Percentiles rank a stretch among this genome's conserved stretches.
Conservation (phyloP, 1,284 basidiomycete genomes). For the Ustilago hordei region DNA sequence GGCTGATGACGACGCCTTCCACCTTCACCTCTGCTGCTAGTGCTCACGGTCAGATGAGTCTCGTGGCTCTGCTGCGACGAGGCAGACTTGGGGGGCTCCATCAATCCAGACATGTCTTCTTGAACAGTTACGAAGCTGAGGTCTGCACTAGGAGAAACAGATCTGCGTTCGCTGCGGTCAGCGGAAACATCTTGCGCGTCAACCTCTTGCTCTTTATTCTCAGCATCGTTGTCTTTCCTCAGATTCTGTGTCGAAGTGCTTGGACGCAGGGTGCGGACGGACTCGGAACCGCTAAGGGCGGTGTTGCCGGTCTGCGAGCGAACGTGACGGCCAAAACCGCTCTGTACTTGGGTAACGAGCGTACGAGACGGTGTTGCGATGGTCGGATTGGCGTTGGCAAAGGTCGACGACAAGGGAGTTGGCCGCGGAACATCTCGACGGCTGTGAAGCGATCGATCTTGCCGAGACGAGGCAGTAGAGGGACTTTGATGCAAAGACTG, state of each 20-base stretch:
- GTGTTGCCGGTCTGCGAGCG: slow-evolving; percentile 45
- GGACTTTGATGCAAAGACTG: slow-evolving; percentile 39
- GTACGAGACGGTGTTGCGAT: slow-evolving; percentile 35
- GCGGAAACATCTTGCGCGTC: slow-evolving; percentile 6
- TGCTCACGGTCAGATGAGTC: slow-evolving; percentile 37
- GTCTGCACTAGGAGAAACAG: slow-evolving; percentile 28
- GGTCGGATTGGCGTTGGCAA: slow-evolving; percentile 12
- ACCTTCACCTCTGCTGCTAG: slow-evolving; percentile 36
- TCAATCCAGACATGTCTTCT: slow-evolving; percentile 17
- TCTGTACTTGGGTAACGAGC: slow-evolving; percentile 45
- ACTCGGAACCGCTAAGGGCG: slow-evolving; percentile 38
- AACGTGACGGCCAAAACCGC: slow-evolving; percentile 47
- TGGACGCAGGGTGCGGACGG: slow-evolving; percentile 54
- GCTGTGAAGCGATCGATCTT: slow-evolving; percentile 13
- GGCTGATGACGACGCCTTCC: slow-evolving; percentile 48
- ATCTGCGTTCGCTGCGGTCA: slow-evolving; percentile 32
- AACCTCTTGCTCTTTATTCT: slow-evolving; percentile 1
- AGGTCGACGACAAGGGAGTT: slow-evolving; percentile 17
- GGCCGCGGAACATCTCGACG: slow-evolving; percentile 30
- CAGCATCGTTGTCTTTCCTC: slow-evolving; percentile 12
- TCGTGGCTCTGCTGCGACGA: slow-evolving; percentile 49
- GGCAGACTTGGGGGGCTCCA: slow-evolving; percentile 35
- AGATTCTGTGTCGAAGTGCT: slow-evolving; percentile 58
- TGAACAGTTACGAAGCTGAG: slow-evolving; percentile 43
- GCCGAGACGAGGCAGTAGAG: slow-evolving; percentile 13